phyloP scores from a whole-genome alignment of 2,329 filamentous ascomycete genomes.

The Cladosporium sp. region DNA sequence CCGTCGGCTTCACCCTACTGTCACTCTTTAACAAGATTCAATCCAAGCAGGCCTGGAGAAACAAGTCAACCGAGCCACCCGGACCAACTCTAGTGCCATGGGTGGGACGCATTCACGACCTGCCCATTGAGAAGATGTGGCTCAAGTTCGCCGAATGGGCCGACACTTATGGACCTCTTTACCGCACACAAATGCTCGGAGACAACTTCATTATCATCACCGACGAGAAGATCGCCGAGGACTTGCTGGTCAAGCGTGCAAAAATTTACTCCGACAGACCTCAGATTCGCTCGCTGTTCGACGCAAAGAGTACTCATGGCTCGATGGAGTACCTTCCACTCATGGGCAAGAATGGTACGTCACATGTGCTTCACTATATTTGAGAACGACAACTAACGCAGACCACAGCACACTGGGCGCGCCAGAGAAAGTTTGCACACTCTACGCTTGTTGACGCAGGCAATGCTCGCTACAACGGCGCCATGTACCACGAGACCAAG shows the following conservation, averaged over 20 bases:
- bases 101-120: constrained; percentile 46
- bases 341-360: constrained; percentile 57
- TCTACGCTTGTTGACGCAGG: constrained; percentile 50
- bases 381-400: not conserved
- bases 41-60: constrained; percentile 36
- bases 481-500: constrained; percentile 57
- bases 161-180: constrained; percentile 37
- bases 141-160: constrained; percentile 51
- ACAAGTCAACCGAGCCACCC: constrained; percentile 38
- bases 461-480: constrained; percentile 47
- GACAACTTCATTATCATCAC: constrained; percentile 51
- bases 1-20: constrained; percentile 39
- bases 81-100: constrained; percentile 42
- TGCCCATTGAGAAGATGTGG: constrained; percentile 54
- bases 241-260: constrained; percentile 54
- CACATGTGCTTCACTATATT: not conserved
- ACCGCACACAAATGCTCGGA: constrained; percentile 39
- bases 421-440: constrained; percentile 55
- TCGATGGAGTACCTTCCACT: constrained; percentile 59
- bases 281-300: constrained; percentile 53
- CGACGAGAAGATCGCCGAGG: constrained; percentile 55
- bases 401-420: constrained; percentile 53
- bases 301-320: constrained; percentile 56
- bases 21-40: constrained; percentile 37
- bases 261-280: constrained; percentile 55